Percentiles rank a stretch among this genome's conserved stretches.
Evolutionary conservation across 305 asterid species (phyloP).

Genomic region (Coffea humblotiana): DNA sequence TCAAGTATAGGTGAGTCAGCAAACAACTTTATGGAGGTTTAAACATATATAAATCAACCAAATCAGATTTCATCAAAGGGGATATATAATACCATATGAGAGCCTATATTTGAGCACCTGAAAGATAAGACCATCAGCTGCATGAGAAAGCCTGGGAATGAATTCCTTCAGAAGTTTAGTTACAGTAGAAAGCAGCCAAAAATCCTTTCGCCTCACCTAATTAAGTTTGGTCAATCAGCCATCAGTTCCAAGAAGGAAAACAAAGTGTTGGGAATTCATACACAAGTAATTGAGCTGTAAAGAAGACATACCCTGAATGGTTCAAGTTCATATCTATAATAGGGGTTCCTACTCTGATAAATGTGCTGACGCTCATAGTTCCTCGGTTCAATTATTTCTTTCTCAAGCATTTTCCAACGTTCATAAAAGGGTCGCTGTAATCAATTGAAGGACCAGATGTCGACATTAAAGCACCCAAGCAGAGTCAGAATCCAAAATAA

Average conservation of each 20-base stretch:
- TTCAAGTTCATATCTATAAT: constrained; percentile 88
- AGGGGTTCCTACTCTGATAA: constrained; percentile 65
- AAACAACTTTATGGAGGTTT: not conserved
- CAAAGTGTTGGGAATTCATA: not conserved
- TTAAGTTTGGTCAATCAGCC: constrained; percentile 32
- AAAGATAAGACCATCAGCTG: constrained; percentile 95
- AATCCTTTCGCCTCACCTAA: constrained; percentile 95
- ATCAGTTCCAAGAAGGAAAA: constrained; percentile 23
- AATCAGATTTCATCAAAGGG: constrained; percentile 1
- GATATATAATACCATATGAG: not conserved
- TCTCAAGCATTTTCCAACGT: constrained; percentile 96
- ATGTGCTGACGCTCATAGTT: constrained; percentile 67
- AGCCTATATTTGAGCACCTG: constrained; percentile 46
- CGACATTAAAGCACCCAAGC: not conserved
- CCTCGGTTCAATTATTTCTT: constrained; percentile 93
- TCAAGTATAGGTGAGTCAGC: not conserved
- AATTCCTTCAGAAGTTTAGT: constrained; percentile 79
- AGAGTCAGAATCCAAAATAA: not conserved
- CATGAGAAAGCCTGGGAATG: constrained; percentile 94
- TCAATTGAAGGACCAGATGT: constrained; percentile 12
- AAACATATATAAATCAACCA: not conserved
- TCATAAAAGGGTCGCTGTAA: constrained; percentile 86
- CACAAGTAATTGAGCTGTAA: not conserved
- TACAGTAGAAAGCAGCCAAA: constrained; percentile 95
- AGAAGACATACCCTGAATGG: constrained; percentile 77